Conservation (phyloP, 2,329 filamentous ascomycete species). For the Endoconidiophora polonica region DNA sequence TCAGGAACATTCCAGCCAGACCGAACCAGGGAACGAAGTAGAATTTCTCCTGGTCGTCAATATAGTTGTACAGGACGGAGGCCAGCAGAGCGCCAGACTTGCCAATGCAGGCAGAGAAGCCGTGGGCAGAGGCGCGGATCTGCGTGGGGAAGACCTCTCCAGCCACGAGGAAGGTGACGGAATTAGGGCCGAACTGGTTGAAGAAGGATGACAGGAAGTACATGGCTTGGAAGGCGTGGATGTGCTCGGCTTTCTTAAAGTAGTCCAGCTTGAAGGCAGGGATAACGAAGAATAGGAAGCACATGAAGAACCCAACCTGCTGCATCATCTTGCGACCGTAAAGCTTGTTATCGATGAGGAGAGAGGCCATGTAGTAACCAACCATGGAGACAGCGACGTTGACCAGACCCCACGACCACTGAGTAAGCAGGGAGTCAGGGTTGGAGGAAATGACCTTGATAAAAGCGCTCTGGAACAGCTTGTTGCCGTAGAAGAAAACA, state of each 20-base stretch:
- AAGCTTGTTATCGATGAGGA: slow-evolving; percentile 88
- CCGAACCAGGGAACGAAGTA: slow-evolving; percentile 93
- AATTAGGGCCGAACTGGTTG: slow-evolving; percentile 97
- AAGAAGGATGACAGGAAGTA: slow-evolving; percentile 97
- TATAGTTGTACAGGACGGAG: slow-evolving; percentile 88
- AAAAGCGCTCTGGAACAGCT: slow-evolving; percentile 87
- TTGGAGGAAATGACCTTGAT: slow-evolving; percentile 62
- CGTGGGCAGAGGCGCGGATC: slow-evolving; percentile 83
- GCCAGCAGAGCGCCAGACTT: slow-evolving; percentile 80
- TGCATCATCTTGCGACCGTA: slow-evolving; percentile 96
- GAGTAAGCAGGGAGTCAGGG: slow-evolving; percentile 59
- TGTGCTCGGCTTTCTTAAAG: slow-evolving; percentile 54
- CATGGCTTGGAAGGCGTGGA: slow-evolving; percentile 92
- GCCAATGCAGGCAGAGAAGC: slow-evolving; percentile 79
- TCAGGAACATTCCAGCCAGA: slow-evolving; percentile 69
- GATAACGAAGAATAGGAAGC: slow-evolving; percentile 84
- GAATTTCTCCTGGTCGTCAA: slow-evolving; percentile 69
- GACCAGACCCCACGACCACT: slow-evolving; percentile 83
- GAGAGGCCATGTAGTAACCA: slow-evolving; percentile 79
- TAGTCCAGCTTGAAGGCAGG: slow-evolving; percentile 78
- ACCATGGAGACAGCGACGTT: slow-evolving; percentile 74
- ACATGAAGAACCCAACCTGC: slow-evolving; percentile 81
- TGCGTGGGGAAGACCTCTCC: slow-evolving; percentile 94
- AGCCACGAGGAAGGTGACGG: slow-evolving; percentile 87
- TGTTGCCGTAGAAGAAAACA: slow-evolving; percentile 98